Conservation (phyloP, 495 filamentous ascomycete species). For the Lichina pygmaea region DNA sequence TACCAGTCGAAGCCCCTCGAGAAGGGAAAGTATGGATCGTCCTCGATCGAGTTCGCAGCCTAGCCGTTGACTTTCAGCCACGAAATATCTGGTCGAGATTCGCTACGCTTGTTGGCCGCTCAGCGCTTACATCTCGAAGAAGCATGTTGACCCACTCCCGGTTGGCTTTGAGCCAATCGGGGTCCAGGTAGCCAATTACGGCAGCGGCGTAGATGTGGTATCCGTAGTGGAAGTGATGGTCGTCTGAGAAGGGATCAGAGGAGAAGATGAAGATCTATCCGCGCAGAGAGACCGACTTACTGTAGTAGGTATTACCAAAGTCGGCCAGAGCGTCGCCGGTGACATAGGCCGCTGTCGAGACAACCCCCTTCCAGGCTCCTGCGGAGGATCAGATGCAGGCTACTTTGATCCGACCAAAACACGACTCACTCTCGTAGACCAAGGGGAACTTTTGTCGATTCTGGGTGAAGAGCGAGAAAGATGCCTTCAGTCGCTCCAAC, state of each 20-base stretch:
- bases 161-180: slow-evolving; percentile 44
- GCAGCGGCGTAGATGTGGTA: slow-evolving; percentile 84
- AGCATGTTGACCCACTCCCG: slow-evolving; percentile 58
- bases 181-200: slow-evolving; percentile 58
- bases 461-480: slow-evolving; percentile 47
- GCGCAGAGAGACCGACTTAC: not conserved
- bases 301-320: slow-evolving; percentile 70
- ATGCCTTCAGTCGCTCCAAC: slow-evolving; percentile 38
- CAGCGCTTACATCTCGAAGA: slow-evolving; percentile 27
- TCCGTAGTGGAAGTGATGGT: slow-evolving; percentile 84
- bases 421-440: slow-evolving; percentile 39
- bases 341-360: slow-evolving; percentile 55
- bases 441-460: slow-evolving; percentile 59
- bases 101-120: not conserved
- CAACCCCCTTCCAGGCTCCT: slow-evolving; percentile 59
- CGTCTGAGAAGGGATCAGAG: slow-evolving; percentile 16
- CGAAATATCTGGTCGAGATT: not conserved
- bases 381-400: slow-evolving; percentile 1
- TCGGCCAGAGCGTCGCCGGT: slow-evolving; percentile 43
- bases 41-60: slow-evolving; percentile 41
- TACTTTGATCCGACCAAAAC: not conserved
- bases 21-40: slow-evolving; percentile 59
- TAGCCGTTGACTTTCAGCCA: slow-evolving; percentile 5
- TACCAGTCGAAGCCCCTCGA: slow-evolving; percentile 84
- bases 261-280: not conserved